Base-by-base conservation (phyloP, 805 yeast genomes). In the Yarrowia deformans region DNA sequence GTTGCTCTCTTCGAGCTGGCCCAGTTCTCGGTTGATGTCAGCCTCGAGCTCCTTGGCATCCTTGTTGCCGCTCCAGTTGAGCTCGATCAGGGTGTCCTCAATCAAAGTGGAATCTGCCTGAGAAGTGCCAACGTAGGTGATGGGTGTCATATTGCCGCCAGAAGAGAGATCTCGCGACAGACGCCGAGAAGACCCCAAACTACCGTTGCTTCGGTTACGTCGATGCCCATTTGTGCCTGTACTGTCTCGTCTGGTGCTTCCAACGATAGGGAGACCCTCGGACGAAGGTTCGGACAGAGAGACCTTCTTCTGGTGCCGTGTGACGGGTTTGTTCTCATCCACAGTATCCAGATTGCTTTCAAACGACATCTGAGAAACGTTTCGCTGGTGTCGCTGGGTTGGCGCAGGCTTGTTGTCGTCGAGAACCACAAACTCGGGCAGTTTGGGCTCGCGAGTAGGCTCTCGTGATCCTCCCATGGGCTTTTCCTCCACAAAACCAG, bases 11-110 rank as follows among this genome's bases (percentile, higher is more conserved):
- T 90, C 90, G 0, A 90, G 82, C 35, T 83, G 82, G 8, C 86
- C 84, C 64, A 91, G 79, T 71, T 89, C 91, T 48, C 81, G 82
- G 48, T 82, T 77, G 61, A 94, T 81, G 74, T 86, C 87, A 48
- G 81, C 82, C 42, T 89, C 82, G 35, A 93, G 78, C 0, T 83
- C 81, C 37, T 81, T 83, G 9, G 91, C 84, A 71, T 87, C 89
- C 74, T 90, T 97, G 6, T 82, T 79, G 1, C 88, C 84, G 37
- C 84, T 84, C 95, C 97, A 94, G 40, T 88, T 86, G 29, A 93
- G 83, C 71, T 90, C 94, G 37, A 89, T 91, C 69, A 93, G 84
- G 14, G 91, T 77, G 70, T 91, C 96, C 61, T 87, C 89, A 39
- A 83, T 81, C 1, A 79, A 77, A 23, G 75, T 74, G 2, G 74